Evolutionary conservation across 495 filamentous ascomycete species (phyloP), one percentile per base, ranked within the genome.

Genomic region (Neurospora sp.): DNA sequence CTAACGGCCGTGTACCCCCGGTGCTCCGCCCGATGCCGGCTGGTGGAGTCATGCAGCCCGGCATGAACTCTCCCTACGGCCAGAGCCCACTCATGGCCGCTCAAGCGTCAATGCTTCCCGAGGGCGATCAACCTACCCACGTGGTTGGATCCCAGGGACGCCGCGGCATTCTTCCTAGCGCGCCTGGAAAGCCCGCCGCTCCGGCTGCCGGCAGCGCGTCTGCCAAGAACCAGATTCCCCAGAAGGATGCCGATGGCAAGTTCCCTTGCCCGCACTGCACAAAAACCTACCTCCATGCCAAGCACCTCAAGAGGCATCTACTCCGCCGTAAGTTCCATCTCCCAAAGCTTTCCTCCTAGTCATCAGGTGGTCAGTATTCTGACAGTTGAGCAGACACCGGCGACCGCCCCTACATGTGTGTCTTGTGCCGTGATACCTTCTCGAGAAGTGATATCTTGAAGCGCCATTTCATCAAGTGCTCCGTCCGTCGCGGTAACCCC

Each of bases 401-500:
- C 77, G 94, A 97, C 80, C 92, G 96, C 71, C 96, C 96, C 37
- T 99, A 99, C 85, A 93, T 93, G 89, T 99, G 96, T 84, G 91
- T 94, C 74, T 87, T 99, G 59, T 99, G 96, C 85, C 92, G 94
- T 81, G 96, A 99, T 82, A 98, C 93, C n/a, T 99, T 99, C 84
- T 97, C 94, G 36, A 90, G 96, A 79, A 97, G 93, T 85, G 96
- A 99, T 81, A 99, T 99, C 76, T 84, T 99, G 80, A 99, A 99
- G 85, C 92, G 96, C 73, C 96, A 99, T 82, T 99, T 99, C 82
- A 93, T 97, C 80, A 99, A 99, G 83, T 99, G 96, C 83, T 97
- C 95, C 39, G 90, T 97, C 71, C 90, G 96, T 76, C 90, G 96
- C 76, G 96, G 96, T 66, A 98, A 98, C 84, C 95, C 95, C 36